phyloP scores from a whole-genome alignment of 2,329 filamentous ascomycete genomes.

The Penicillium corylophilum region DNA sequence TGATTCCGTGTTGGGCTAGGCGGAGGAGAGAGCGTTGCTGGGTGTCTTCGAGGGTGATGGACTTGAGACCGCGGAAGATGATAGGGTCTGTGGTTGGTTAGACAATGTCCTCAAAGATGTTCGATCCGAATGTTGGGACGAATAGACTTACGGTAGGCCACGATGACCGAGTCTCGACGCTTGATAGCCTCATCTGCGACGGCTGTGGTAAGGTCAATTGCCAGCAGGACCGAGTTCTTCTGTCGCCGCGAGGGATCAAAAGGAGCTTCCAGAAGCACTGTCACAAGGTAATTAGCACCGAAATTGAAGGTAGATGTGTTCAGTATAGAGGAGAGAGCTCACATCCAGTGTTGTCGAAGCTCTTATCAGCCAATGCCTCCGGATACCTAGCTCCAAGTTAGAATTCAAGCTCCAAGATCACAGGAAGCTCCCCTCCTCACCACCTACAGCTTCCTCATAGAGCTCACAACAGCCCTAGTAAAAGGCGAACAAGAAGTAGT shows the following conservation, averaged over 20 bases:
- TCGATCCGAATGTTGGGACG: not conserved
- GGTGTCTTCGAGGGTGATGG: conserved; percentile 76
- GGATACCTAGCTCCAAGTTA: conserved; percentile 65
- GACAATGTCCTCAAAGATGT: not conserved
- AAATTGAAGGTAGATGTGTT: not conserved
- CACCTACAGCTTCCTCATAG: conserved; percentile 75
- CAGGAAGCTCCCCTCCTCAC: conserved; percentile 8
- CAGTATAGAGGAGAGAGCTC: conserved; percentile 20
- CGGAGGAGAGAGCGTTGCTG: conserved; percentile 84
- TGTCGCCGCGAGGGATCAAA: conserved; percentile 57
- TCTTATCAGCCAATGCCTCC: conserved; percentile 79
- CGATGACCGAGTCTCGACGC: conserved; percentile 71
- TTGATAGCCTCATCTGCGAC: conserved; percentile 88
- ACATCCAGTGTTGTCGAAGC: conserved; percentile 94
- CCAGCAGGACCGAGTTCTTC: conserved; percentile 70
- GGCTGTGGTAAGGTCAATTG: conserved; percentile 84
- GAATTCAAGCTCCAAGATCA: conserved; percentile 7
- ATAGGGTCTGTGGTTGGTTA: conserved; percentile 69
- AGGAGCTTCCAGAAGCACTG: conserved; percentile 69
- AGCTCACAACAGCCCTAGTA: conserved; percentile 67
- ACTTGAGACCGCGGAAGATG: conserved; percentile 91
- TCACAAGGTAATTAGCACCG: conserved; percentile 5
- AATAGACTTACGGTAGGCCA: conserved; percentile 76
- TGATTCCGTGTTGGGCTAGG: conserved; percentile 81
- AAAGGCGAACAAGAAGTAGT: conserved; percentile 56